These are phyloP conservation scores for Dittrichia graveolens DNA, from an alignment of 129 eudicot genomes.

Conservation along the genomic window DNA sequence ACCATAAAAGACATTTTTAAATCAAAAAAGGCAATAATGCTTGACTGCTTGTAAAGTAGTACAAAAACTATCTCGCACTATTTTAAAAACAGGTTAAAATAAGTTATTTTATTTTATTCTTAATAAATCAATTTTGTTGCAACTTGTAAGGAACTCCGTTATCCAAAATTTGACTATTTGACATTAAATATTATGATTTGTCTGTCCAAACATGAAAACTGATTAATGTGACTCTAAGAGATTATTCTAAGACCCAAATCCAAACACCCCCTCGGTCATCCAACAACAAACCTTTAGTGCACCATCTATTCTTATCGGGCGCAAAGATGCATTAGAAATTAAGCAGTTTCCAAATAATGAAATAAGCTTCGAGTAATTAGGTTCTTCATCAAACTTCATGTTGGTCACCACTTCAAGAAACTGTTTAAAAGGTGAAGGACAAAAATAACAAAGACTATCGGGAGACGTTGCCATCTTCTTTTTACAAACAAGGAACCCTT, in stretches of 20 bases:
- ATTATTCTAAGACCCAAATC: too few relatives aligned
- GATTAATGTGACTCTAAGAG: too few relatives aligned
- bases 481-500: constrained; percentile 86
- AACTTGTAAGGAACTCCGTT: too few relatives aligned
- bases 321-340: constrained; percentile 48
- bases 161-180: too few relatives aligned
- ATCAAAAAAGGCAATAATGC: too few relatives aligned
- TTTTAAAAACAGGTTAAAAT: too few relatives aligned
- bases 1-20: too few relatives aligned
- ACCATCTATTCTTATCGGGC: constrained; percentile 81
- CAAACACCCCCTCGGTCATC: neutral
- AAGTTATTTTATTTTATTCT: too few relatives aligned
- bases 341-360: constrained; percentile 61
- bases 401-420: constrained; percentile 75
- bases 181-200: too few relatives aligned
- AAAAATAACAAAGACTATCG: constrained; percentile 66
- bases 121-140: too few relatives aligned
- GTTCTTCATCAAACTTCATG: constrained; percentile 87
- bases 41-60: too few relatives aligned
- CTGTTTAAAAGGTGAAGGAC: constrained; percentile 67
- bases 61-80: too few relatives aligned
- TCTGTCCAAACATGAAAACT: neutral
- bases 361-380: constrained; percentile 73
- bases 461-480: constrained; percentile 91
- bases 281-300: constrained; percentile 62